Conservation (phyloP, 306 rosid genomes). For the Acacia melanoxylon region DNA sequence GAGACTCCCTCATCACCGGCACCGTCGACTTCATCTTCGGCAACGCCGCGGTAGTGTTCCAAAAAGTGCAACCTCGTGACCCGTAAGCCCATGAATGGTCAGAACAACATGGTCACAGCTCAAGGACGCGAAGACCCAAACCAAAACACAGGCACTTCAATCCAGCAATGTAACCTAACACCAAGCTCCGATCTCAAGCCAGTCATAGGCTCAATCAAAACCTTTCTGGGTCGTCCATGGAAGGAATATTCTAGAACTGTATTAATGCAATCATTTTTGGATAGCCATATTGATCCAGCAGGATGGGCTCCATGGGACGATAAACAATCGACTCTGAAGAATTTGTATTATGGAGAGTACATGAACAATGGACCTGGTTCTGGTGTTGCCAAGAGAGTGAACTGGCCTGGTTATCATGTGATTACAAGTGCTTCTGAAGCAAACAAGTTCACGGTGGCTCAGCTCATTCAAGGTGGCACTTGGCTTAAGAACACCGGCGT, state of each 20-base stretch:
- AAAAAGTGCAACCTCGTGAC: constrained; percentile 44
- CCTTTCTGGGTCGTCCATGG: constrained; percentile 62
- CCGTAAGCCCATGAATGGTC: constrained; percentile 45
- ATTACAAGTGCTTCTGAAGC: constrained; percentile 42
- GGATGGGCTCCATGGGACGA: constrained; percentile 61
- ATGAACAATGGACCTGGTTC: constrained; percentile 51
- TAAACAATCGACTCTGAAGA: constrained; percentile 43
- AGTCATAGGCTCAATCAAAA: constrained; percentile 35
- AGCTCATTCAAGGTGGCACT: constrained; percentile 50
- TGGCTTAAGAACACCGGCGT: constrained; percentile 60
- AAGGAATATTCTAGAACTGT: constrained; percentile 56
- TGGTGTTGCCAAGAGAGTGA: constrained; percentile 48
- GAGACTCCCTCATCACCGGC: constrained; percentile 51
- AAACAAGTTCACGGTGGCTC: constrained; percentile 49
- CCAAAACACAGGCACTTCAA: constrained; percentile 55
- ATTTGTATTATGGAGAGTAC: constrained; percentile 53
- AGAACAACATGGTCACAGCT: constrained; percentile 57
- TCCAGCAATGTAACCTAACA: constrained; percentile 40
- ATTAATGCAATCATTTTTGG: constrained; percentile 50
- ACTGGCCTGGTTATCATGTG: constrained; percentile 56
- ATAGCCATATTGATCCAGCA: constrained; percentile 39
- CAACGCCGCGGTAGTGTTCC: constrained; percentile 55
- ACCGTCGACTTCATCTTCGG: constrained; percentile 65
- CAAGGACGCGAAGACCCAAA: constrained; percentile 53
- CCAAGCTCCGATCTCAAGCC: constrained; percentile 51